phyloP scores from a whole-genome alignment of 805 yeast genomes.

The Lipomyces mesembrius region DNA sequence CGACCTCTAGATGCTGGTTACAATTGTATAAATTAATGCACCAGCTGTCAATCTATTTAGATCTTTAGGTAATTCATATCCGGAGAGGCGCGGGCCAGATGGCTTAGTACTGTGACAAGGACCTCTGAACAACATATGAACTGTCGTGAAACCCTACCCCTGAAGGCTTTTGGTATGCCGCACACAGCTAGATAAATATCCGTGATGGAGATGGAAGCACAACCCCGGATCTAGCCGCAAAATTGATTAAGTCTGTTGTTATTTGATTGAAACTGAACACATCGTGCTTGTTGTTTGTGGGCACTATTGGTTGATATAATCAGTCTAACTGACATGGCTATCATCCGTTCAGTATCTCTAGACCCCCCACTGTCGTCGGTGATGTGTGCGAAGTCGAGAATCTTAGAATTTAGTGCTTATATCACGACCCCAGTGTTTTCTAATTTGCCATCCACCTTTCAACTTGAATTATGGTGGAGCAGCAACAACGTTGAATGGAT shows the following conservation, averaged over 20 bases:
- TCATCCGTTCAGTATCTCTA: not conserved
- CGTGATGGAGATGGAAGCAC: no score
- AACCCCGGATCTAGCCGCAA: not conserved
- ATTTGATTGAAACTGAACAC: not conserved
- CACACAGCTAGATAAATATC: no score
- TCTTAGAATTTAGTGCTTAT: constrained; percentile 27
- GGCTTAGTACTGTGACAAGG: no score
- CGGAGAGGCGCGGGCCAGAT: no score
- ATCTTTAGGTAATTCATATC: no score
- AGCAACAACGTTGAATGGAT: constrained; percentile 22
- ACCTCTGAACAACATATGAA: not conserved
- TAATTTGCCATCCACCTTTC: constrained; percentile 14
- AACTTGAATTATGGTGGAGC: constrained; percentile 34
- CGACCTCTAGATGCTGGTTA: no score
- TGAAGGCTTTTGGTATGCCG: no score
- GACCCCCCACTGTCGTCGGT: constrained; percentile 29
- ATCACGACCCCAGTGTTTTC: not conserved
- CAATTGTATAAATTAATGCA: no score
- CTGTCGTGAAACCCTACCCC: not conserved
- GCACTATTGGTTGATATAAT: not conserved
- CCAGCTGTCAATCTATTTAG: no score
- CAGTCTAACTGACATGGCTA: not conserved
- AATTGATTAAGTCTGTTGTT: not conserved
- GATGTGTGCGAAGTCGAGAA: constrained; percentile 23
- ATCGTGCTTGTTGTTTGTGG: not conserved